A percentile compares a stretch with the other conserved stretches of the same genome.
phyloP scores from a whole-genome alignment of 768 basidiomycete genomes.

The Boletus sensibilis region DNA sequence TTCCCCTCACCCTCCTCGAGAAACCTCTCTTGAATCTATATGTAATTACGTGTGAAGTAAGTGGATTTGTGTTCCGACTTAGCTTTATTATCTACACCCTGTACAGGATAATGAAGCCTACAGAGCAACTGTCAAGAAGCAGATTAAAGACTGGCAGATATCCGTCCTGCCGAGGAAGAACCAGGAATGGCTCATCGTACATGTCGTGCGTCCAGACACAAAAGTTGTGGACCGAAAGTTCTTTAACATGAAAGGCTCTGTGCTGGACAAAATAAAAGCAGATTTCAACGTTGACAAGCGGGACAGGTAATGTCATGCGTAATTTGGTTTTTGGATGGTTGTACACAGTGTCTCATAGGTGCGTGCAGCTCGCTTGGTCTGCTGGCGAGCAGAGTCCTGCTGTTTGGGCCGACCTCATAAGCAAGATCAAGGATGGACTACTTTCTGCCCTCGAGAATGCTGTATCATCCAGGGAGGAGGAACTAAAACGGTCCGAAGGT shows the following conservation, averaged over 20 bases:
- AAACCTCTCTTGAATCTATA: constrained; percentile 86
- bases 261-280: constrained; percentile 85
- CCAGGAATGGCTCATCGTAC: constrained; percentile 92
- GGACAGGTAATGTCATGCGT: constrained; percentile 54
- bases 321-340: constrained; percentile 3
- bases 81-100: constrained; percentile 8
- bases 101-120: constrained; percentile 69
- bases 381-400: constrained; percentile 69
- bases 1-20: constrained; percentile 77
- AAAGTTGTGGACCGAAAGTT: constrained; percentile 59
- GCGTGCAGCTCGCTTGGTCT: constrained; percentile 79
- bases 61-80: constrained; percentile 14
- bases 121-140: constrained; percentile 70
- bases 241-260: constrained; percentile 81
- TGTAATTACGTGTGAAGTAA: constrained; percentile 85
- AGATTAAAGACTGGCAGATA: constrained; percentile 91
- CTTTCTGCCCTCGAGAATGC: constrained; percentile 81
- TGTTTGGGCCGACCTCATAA: constrained; percentile 84
- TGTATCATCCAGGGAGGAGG: constrained; percentile 80
- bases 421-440: constrained; percentile 88
- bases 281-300: constrained; percentile 91
- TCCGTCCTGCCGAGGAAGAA: constrained; percentile 64
- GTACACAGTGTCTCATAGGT: constrained; percentile 45
- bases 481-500: constrained; percentile 83
- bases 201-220: constrained; percentile 74